Evolutionary conservation across 169 alveolate species (phyloP).

Genomic region (Plasmodium ovale): DNA sequence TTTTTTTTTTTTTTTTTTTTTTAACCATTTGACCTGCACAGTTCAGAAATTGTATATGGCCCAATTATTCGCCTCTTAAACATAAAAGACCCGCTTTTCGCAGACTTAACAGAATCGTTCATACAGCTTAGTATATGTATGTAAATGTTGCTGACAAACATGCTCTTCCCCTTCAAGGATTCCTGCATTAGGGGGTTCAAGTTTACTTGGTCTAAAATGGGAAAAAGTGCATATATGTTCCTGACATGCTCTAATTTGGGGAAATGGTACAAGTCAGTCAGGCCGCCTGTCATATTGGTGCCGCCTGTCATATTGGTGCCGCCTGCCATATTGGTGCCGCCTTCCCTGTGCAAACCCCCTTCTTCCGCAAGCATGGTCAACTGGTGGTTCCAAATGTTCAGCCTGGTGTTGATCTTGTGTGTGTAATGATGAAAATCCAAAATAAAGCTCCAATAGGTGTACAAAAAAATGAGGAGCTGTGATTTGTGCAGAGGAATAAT

Average conservation of each 20-base stretch:
- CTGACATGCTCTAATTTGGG: slow-evolving; percentile 28
- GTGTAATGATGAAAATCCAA: background rate
- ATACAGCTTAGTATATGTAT: background rate
- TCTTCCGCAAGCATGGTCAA: background rate
- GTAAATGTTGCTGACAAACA: slow-evolving; percentile 21
- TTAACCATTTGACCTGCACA: slow-evolving; percentile 28
- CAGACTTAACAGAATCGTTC: background rate
- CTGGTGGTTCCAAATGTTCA: no score
- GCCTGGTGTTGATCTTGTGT: background rate
- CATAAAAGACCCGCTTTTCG: background rate
- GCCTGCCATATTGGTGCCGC: background rate
- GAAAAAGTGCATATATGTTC: slow-evolving; percentile 12
- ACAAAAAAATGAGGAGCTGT: slow-evolving; percentile 54
- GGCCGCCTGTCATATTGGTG: background rate
- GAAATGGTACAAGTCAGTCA: slow-evolving; percentile 7
- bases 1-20: slow-evolving; percentile 1
- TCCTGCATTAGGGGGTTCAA: slow-evolving; percentile 31
- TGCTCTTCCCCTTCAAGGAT: slow-evolving; percentile 25
- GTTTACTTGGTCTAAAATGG: slow-evolving; percentile 18
- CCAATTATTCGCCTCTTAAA: slow-evolving; percentile 47
- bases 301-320: background rate
- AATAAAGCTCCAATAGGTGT: slow-evolving; percentile 39
- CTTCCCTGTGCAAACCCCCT: background rate
- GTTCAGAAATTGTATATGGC: slow-evolving; percentile 57
- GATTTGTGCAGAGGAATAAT: slow-evolving; percentile 60